Evolutionary conservation across 2,329 filamentous ascomycete genomes (phyloP).

Genomic region (Penicillium palitans): DNA sequence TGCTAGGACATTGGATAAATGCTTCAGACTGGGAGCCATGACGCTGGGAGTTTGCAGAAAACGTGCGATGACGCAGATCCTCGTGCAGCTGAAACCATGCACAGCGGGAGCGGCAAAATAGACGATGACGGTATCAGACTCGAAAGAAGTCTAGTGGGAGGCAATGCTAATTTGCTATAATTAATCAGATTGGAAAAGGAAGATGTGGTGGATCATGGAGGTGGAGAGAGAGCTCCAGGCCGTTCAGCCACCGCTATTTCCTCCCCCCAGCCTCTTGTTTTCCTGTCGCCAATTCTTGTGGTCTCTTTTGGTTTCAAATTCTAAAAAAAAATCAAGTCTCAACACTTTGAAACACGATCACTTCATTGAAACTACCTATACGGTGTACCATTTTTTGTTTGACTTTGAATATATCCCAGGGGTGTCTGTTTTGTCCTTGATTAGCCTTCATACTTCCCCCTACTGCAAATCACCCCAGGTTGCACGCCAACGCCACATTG

Average conservation of each 20-base stretch:
- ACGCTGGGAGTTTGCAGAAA: slow-evolving; percentile 13
- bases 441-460: slow-evolving; percentile 1
- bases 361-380: slow-evolving; percentile 1
- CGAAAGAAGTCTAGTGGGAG: slow-evolving; percentile 7
- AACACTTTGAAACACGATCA: slow-evolving; percentile 3
- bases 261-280: slow-evolving; percentile 26
- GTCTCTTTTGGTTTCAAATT: not conserved
- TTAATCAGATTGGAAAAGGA: slow-evolving; percentile 14
- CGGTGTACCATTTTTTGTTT: not conserved
- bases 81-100: slow-evolving; percentile 15
- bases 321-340: slow-evolving; percentile 3
- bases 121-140: not conserved
- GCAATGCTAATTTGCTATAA: not conserved
- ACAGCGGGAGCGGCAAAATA: slow-evolving; percentile 9
- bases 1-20: slow-evolving; percentile 48
- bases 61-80: slow-evolving; percentile 16
- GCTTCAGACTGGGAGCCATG: slow-evolving; percentile 35
- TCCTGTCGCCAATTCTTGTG: slow-evolving; percentile 15
- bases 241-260: slow-evolving; percentile 41
- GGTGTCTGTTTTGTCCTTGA: not conserved
- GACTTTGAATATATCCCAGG: not conserved
- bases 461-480: slow-evolving; percentile 11
- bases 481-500: slow-evolving; percentile 20
- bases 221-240: slow-evolving; percentile 17
- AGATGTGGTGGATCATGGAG: slow-evolving; percentile 26